These are phyloP conservation scores for Polyplosphaeria fusca DNA, from an alignment of 495 filamentous ascomycete species.

Conservation along the genomic window DNA sequence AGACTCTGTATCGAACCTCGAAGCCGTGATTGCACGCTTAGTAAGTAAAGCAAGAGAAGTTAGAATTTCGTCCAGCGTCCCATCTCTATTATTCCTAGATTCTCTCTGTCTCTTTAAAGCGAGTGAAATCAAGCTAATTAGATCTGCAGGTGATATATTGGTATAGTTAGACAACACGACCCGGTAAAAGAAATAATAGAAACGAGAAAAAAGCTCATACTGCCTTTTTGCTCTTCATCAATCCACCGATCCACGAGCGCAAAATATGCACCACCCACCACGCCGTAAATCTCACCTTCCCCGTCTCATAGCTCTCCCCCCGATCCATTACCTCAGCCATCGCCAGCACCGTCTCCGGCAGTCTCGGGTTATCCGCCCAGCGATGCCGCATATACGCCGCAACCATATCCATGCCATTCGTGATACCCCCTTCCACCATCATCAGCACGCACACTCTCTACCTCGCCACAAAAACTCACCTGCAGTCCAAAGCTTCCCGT, in stretches of 20 bases:
- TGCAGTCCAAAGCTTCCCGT: slow-evolving; percentile 36
- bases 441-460: not conserved
- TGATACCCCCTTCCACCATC: slow-evolving; percentile 51
- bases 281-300: slow-evolving; percentile 42
- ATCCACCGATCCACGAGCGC: slow-evolving; percentile 38
- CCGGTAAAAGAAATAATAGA: too few species aligned
- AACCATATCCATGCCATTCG: slow-evolving; percentile 62
- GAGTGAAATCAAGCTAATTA: too few species aligned
- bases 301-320: slow-evolving; percentile 33
- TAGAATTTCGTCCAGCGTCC: too few species aligned
- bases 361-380: slow-evolving; percentile 43
- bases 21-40: too few species aligned
- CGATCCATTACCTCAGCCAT: slow-evolving; percentile 54
- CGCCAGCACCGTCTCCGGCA: slow-evolving; percentile 49
- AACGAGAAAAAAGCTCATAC: too few species aligned
- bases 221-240: slow-evolving; percentile 30
- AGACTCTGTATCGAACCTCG: too few species aligned
- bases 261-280: slow-evolving; percentile 43
- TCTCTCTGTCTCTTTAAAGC: too few species aligned
- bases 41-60: too few species aligned
- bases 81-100: too few species aligned
- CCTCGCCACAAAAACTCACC: slow-evolving; percentile 46
- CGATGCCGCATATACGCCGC: slow-evolving; percentile 51
- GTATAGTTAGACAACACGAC: too few species aligned
- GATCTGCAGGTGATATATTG: too few species aligned